Conservation (phyloP, 2,329 filamentous ascomycete species). For the Zasmidium cellare region DNA sequence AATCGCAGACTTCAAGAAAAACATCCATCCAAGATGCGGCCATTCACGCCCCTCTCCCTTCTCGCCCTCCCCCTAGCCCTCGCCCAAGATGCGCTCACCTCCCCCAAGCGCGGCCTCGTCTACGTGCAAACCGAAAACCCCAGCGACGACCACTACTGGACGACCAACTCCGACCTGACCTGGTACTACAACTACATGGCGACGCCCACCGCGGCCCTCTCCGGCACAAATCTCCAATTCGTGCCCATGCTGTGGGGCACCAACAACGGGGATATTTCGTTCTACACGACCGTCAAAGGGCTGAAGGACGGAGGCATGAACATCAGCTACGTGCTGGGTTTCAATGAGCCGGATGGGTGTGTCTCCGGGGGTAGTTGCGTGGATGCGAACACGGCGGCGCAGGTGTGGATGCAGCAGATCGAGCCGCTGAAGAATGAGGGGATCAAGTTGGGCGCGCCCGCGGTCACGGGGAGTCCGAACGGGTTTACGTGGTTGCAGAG, state of each 20-base stretch:
- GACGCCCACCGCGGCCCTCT: conserved; percentile 44
- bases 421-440: conserved; percentile 64
- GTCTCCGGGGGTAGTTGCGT: conserved; percentile 64
- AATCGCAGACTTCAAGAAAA: no score
- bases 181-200: conserved; percentile 85
- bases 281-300: conserved; percentile 59
- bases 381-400: conserved; percentile 60
- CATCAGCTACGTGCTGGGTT: conserved; percentile 68
- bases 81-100: conserved; percentile 30
- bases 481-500: conserved; percentile 68
- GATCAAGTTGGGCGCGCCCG: conserved; percentile 69
- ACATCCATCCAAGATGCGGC: conserved; percentile 9
- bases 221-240: conserved; percentile 63
- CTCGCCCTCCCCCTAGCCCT: conserved; percentile 14
- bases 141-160: conserved; percentile 67
- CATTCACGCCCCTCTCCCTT: conserved; percentile 5
- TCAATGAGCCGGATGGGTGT: conserved; percentile 75
- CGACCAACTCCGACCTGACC: conserved; percentile 60
- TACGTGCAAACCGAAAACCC: conserved; percentile 61
- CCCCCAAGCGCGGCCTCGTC: conserved; percentile 70
- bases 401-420: conserved; percentile 70
- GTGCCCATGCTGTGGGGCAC: conserved; percentile 80
- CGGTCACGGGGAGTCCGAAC: conserved; percentile 61
- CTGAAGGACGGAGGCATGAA: conserved; percentile 57
- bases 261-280: conserved; percentile 55